phyloP scores from a whole-genome alignment of 371 early-diverging fungal genomes.

The Apophysomyces trapeziformis region DNA sequence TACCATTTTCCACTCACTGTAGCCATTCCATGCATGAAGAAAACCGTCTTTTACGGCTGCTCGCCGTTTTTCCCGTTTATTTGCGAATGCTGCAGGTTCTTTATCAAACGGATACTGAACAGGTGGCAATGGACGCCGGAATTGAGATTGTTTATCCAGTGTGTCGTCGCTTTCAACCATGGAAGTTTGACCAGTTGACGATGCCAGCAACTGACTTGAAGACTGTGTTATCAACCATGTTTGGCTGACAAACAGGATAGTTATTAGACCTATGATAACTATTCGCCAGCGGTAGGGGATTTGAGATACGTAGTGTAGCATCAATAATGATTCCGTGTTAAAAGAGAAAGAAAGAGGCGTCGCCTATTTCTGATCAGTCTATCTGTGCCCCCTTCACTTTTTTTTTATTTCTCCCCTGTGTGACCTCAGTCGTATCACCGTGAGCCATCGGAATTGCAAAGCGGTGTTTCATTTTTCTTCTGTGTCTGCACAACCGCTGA shows the following conservation, averaged over 20 bases:
- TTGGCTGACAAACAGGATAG: conserved; percentile 3
- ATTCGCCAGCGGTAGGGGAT: conserved; percentile 21
- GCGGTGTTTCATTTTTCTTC: conserved; percentile 1
- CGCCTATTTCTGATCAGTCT: background rate
- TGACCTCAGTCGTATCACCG: background rate
- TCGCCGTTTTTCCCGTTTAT: conserved; percentile 30
- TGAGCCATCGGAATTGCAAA: conserved; percentile 4
- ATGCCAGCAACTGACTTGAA: conserved; percentile 19
- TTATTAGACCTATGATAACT: background rate
- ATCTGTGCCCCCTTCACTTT: background rate
- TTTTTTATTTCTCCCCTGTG: conserved; percentile 9
- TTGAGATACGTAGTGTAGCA: conserved; percentile 7
- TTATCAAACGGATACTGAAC: conserved; percentile 19
- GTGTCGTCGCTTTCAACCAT: conserved; percentile 12
- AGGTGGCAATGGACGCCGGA: conserved; percentile 14
- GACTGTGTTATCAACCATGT: conserved; percentile 19
- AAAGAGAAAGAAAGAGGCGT: background rate
- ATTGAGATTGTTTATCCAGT: conserved; percentile 3
- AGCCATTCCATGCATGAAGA: conserved; percentile 12
- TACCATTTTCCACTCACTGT: background rate
- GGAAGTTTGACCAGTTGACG: conserved; percentile 20
- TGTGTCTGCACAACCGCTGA: background rate
- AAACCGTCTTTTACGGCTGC: conserved; percentile 37
- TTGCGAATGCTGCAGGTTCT: conserved; percentile 22
- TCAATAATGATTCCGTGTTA: background rate